Evolutionary conservation across 768 basidiomycete species (phyloP).

Genomic region (Amylocystis lapponica): DNA sequence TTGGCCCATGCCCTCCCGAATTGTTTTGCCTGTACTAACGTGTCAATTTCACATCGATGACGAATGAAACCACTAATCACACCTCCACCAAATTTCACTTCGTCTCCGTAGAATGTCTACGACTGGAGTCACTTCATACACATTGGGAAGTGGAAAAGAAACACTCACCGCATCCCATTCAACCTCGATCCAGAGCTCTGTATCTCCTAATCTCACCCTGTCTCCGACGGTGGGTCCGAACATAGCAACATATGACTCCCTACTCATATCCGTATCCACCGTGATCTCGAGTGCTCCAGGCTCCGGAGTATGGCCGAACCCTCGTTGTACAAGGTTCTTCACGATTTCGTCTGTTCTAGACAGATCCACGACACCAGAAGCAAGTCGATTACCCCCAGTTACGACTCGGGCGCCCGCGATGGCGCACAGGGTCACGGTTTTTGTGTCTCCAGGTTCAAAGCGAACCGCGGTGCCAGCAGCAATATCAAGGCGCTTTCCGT

Average conservation of each 20-base stretch:
- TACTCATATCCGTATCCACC: slow-evolving; percentile 49
- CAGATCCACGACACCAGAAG: slow-evolving; percentile 46
- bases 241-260: slow-evolving; percentile 85
- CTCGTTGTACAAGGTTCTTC: slow-evolving; percentile 42
- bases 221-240: slow-evolving; percentile 95
- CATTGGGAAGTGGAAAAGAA: background rate
- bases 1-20: slow-evolving; percentile 97
- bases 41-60: background rate
- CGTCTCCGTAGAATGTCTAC: slow-evolving; percentile 88
- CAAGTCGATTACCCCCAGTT: slow-evolving; percentile 77
- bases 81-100: slow-evolving; percentile 98
- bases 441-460: slow-evolving; percentile 90
- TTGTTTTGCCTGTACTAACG: slow-evolving; percentile 71
- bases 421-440: slow-evolving; percentile 75
- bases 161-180: slow-evolving; percentile 69
- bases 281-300: slow-evolving; percentile 50
- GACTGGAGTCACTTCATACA: background rate
- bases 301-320: slow-evolving; percentile 68
- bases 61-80: slow-evolving; percentile 7
- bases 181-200: slow-evolving; percentile 85
- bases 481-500: slow-evolving; percentile 87
- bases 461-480: slow-evolving; percentile 92
- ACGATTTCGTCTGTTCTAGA: slow-evolving; percentile 43
- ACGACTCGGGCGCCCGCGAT: slow-evolving; percentile 70
- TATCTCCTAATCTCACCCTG: slow-evolving; percentile 83